Evolutionary conservation across 495 filamentous ascomycete species (phyloP), one percentile per base, ranked within the genome.

Genomic region (Ramalina peruviana): DNA sequence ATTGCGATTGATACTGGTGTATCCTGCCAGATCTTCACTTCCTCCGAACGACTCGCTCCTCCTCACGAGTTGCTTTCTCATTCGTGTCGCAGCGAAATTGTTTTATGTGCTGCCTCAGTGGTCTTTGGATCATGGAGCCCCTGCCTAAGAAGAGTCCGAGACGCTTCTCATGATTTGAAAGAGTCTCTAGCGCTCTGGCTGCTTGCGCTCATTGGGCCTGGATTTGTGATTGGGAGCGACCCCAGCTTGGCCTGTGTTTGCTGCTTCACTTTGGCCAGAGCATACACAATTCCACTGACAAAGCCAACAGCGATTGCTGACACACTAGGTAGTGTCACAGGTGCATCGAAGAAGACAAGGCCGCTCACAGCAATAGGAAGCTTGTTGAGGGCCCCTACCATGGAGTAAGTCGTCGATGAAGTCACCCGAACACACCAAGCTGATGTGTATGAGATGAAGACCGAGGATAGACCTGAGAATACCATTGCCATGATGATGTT

Each of bases 371-470:
- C 92, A 57, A 98, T 86, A 17, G 92, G 92, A 15, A 98, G 80
- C 72, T 98, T 98, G 78, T 98, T 98, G 54, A 98, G 76, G 23
- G 90, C 85, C 53, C 92, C 92, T 48, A 96, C 92, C 92, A 98
- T 96, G 27, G 84, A 89, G 71, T 98, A 98, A 5, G 90, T 98
- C 33, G 92, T 96, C 7, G 88, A 94, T 2, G 86, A 89, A 15
- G 92, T 94, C 50, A 94, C 84, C 56, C 92, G 92, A 55, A 98
- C 90, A 68, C 92, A 96, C 92, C 92, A 96, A 27, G 92, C 90
- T 19, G 88, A 94, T 61, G 86, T 88, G 74, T 98, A 99, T 19
- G 92, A 97, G 67, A 99, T 99, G 70, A 96, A 94, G 56, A 99
- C 86, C 40, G 89, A 85, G 27, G 82, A 90, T 30, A 95, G 75